phyloP scores from a whole-genome alignment of 345 rosid species.

The Populus pruinosa region DNA sequence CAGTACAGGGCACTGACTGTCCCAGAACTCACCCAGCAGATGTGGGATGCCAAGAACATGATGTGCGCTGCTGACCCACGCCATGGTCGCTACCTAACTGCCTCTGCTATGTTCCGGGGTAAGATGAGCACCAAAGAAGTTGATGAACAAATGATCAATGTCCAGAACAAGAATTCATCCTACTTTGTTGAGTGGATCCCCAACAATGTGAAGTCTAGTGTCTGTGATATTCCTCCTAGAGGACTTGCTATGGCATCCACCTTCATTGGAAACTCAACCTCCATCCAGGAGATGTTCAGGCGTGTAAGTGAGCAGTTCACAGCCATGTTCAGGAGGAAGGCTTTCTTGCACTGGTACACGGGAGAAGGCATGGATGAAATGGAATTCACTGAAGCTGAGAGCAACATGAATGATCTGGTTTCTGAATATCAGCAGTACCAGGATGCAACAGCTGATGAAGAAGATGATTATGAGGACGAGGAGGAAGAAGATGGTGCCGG shows the following conservation, averaged over 20 bases:
- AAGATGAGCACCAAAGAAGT: not conserved
- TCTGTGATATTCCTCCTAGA: not conserved
- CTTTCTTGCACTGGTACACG: constrained; percentile 23
- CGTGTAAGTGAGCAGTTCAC: not conserved
- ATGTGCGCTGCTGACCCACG: constrained; percentile 22
- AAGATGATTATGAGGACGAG: constrained; percentile 16
- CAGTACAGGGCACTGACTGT: constrained; percentile 20
- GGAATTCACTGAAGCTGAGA: constrained; percentile 22
- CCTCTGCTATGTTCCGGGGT: constrained; percentile 22
- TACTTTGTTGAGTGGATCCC: not conserved
- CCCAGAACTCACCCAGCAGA: constrained; percentile 22
- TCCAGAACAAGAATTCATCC: not conserved
- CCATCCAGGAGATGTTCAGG: not conserved
- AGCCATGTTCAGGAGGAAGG: too few relatives aligned
- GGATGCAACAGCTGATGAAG: constrained; percentile 22
- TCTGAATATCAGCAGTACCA: constrained; percentile 25
- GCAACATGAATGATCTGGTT: constrained; percentile 24
- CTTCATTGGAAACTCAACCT: not conserved
- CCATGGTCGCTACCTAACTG: not conserved
- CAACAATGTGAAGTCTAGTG: not conserved
- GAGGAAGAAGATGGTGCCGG: constrained; percentile 15
- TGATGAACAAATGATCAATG: not conserved
- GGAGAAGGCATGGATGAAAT: constrained; percentile 24
- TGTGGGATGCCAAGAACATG: constrained; percentile 28
- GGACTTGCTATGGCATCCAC: not conserved